Base-by-base conservation (phyloP, 345 rosid genomes). In the Raphanus raphanistrum region DNA sequence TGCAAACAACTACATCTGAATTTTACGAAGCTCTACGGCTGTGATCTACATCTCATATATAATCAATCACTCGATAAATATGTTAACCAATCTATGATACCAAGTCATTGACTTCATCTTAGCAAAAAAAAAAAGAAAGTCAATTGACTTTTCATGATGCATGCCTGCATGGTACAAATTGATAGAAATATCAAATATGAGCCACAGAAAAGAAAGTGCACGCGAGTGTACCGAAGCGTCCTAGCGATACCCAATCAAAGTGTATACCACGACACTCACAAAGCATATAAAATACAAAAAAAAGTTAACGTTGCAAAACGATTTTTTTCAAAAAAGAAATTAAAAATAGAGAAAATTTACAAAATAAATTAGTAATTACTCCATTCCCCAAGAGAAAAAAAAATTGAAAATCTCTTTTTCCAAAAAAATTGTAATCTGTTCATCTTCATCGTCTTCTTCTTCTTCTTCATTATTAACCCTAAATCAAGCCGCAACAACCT, bases 401-500 rank as follows among this genome's bases (percentile, higher is more conserved):
- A 45, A 13, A 45, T 5, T 8, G n/a, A 48, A 48, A 48, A 43
- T 28, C 50, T 48, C 8, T 48, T 9, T 38, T 48, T 1, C 55
- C 17, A 25, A 72, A 76, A 72, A 76, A 66, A 58, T 66, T 72
- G 72, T 67, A 73, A 57, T 72, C 73, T 5, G 9, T 68, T 32
- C 82, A 25, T 78, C 81, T 25, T 78, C 81, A 43, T 21, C 61
- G 10, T 79, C 82, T 27, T 79, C 74, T 52, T 21, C 61, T 4
- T 79, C 82, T 27, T 79, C 74, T 52, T 67, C 81, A 45, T 66
- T 73, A 54, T 58, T 61, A 68, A 73, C 74, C 78, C 82, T 73
- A 79, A 79, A 79, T 79, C 74, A 50, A 73, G 78, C 82, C 82
- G 82, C 82, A 67, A 73, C 78, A 16, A 21, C 55, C 77, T 66